A percentile compares a stretch with the other conserved stretches of the same genome.
Conservation (phyloP, 306 rosid species). For the Lablab purpureus region DNA sequence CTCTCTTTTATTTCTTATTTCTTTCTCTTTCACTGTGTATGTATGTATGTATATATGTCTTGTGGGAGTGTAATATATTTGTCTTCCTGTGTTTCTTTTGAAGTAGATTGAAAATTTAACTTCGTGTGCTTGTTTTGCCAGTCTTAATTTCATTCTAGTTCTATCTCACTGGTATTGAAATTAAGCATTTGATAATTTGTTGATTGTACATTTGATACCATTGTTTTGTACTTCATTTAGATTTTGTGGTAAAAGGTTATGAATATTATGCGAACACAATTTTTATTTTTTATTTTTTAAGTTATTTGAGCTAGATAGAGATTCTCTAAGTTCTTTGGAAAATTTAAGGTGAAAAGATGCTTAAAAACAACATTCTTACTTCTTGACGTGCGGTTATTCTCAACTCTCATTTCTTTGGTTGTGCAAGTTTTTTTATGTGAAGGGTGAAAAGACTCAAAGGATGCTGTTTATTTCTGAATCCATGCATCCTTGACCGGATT, state of each 20-base stretch:
- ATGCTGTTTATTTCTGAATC: slow-evolving; percentile 12
- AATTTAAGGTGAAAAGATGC: slow-evolving; percentile 2
- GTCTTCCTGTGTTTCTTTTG: background rate
- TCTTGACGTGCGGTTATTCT: background rate
- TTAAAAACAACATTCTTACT: background rate
- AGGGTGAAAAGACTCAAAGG: slow-evolving; percentile 12
- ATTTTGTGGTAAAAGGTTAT: background rate
- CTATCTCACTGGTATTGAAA: background rate
- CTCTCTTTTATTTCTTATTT: slow-evolving; percentile 17
- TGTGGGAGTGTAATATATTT: background rate
- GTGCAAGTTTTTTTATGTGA: background rate
- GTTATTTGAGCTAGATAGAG: background rate
- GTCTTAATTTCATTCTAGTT: slow-evolving; percentile 6
- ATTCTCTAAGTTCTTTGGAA: background rate
- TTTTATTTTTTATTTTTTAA: too few species aligned
- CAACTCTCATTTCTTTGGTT: slow-evolving; percentile 4
- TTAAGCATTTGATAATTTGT: background rate
- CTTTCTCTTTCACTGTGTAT: background rate
- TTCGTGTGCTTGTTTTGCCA: slow-evolving; percentile 24
- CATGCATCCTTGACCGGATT: background rate
- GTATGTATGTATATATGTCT: slow-evolving; percentile 2
- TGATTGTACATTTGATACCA: slow-evolving; percentile 8
- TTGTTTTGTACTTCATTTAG: background rate
- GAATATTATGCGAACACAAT: slow-evolving; percentile 1
- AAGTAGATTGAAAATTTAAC: slow-evolving; percentile 14